A percentile compares a stretch with the other conserved stretches of the same genome.
Evolutionary conservation across 1,139 yeast genomes (phyloP).

Genomic region (Zygosaccharomyces pseudobailii): DNA sequence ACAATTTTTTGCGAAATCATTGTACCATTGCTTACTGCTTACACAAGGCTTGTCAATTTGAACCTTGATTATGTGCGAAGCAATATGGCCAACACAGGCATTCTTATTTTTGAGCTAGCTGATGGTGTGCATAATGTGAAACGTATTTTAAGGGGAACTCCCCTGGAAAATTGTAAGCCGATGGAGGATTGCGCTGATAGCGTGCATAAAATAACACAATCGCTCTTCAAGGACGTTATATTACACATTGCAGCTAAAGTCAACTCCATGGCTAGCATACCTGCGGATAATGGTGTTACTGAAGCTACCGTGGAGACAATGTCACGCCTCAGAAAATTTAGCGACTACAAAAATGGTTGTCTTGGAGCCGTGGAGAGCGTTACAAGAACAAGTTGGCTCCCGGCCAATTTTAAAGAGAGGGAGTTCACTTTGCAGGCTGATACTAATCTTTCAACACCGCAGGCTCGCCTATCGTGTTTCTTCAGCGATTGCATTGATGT

Average conservation of each 20-base stretch:
- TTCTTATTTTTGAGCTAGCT: slow-evolving; percentile 46
- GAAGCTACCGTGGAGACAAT: slow-evolving; percentile 64
- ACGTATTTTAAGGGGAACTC: slow-evolving; percentile 27
- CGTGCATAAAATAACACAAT: slow-evolving; percentile 35
- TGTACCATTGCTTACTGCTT: slow-evolving; percentile 36
- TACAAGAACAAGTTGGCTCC: slow-evolving; percentile 68
- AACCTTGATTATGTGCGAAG: slow-evolving; percentile 37
- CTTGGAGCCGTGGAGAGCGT: slow-evolving; percentile 46
- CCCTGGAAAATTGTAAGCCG: slow-evolving; percentile 17
- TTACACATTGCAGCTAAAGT: slow-evolving; percentile 51
- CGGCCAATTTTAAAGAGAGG: slow-evolving; percentile 39
- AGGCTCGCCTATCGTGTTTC: slow-evolving; percentile 55
- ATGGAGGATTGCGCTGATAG: slow-evolving; percentile 19
- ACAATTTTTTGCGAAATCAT: slow-evolving; percentile 41
- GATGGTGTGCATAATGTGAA: slow-evolving; percentile 33
- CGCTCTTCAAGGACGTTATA: slow-evolving; percentile 52
- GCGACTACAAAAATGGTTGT: slow-evolving; percentile 58
- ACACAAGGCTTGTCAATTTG: slow-evolving; percentile 33
- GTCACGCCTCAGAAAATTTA: slow-evolving; percentile 57
- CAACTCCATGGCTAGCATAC: slow-evolving; percentile 40
- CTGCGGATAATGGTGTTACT: slow-evolving; percentile 62
- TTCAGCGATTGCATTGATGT: slow-evolving; percentile 74
- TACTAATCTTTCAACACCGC: slow-evolving; percentile 39
- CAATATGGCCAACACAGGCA: slow-evolving; percentile 39
- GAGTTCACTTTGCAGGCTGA: slow-evolving; percentile 25